Base-by-base conservation (phyloP, 768 basidiomycete genomes). In the Mycena olivaceomarginata region DNA sequence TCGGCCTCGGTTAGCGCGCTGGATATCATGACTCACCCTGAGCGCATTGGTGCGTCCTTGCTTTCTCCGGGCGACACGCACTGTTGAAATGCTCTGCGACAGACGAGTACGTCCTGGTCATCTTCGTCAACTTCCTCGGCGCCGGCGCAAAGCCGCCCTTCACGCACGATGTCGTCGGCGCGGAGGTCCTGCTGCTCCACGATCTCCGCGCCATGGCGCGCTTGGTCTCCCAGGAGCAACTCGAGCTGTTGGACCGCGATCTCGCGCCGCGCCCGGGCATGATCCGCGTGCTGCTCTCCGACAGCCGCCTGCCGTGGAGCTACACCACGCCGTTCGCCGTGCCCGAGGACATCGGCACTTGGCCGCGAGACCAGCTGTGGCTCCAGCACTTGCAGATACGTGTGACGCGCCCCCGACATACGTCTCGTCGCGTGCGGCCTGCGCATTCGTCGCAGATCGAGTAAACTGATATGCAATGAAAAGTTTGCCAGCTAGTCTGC, bases 61-160 rank as follows among this genome's bases (percentile, higher is more conserved):
- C n/a, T 20, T 1, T 43, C 31, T 37, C 46, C 13, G 8, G 41
- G 15, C 5, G 15, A 18, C 20, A 18, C 25, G 8, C 31, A 18
- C 51, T 2, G 4, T 16, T 67, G 5, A 37, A 15, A 18, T 51
- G 48, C 16, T 16, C n/a, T 31, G 2, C 45, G 10, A 25, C 45
- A 74, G 72, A 74, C 45, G 45, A 53, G 10, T 67, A n/a, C 41
- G 62, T 75, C 37, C 25, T 75, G 4, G 40, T 75, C 37, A 63
- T 69, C n/a, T 75, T 43, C 67, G 74, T 75, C 48, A 40, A 69
- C 7, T 75, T 69, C 67, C 67, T 75, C n/a, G 46, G 69, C 43
- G 31, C 60, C 16, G 12, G 16, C 10, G 45, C 73, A 13, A 75
- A 75, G 22, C 1, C 67, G 25, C 74, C 67, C 6, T 57, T 45